These are phyloP conservation scores for Adenanthera pavonina DNA, from an alignment of 306 rosid species.

Conservation along the genomic window DNA sequence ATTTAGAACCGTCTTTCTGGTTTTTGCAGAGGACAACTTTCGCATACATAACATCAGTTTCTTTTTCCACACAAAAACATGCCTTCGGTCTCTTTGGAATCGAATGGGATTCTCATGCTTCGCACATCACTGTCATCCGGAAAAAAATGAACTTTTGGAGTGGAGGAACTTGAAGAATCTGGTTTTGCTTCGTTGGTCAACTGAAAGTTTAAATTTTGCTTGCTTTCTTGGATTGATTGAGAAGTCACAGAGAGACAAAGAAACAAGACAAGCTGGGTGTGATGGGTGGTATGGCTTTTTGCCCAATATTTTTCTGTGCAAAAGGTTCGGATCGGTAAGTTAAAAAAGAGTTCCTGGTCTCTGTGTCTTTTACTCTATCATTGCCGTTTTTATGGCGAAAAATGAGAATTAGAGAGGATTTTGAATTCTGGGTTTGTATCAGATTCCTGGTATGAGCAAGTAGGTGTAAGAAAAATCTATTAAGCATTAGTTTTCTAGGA, in stretches of 20 bases:
- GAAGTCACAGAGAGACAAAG: background rate
- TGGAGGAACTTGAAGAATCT: conserved; percentile 28
- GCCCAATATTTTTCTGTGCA: conserved; percentile 67
- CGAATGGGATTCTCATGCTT: conserved; percentile 30
- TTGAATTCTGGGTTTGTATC: conserved; percentile 51
- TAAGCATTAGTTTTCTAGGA: conserved; percentile 11
- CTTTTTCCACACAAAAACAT: conserved; percentile 10
- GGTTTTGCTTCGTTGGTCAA: conserved; percentile 49
- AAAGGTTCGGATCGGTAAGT: conserved; percentile 77
- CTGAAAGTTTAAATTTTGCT: conserved; percentile 49
- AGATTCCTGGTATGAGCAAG: conserved; percentile 21
- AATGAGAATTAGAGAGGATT: conserved; percentile 19
- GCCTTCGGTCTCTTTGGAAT: conserved; percentile 40
- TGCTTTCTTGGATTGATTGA: conserved; percentile 29
- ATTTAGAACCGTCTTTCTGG: background rate
- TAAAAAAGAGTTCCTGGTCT: background rate
- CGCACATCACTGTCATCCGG: conserved; percentile 31
- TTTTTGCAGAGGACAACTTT: conserved; percentile 47
- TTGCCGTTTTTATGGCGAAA: conserved; percentile 8
- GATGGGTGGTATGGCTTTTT: conserved; percentile 66
- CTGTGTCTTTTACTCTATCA: conserved; percentile 15
- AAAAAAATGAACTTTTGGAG: conserved; percentile 35
- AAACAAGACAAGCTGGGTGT: conserved; percentile 21
- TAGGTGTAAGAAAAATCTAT: conserved; percentile 17
- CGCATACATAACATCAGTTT: conserved; percentile 28